Conservation (phyloP, 2,329 filamentous ascomycete genomes). For the Aspergillus proliferans region DNA sequence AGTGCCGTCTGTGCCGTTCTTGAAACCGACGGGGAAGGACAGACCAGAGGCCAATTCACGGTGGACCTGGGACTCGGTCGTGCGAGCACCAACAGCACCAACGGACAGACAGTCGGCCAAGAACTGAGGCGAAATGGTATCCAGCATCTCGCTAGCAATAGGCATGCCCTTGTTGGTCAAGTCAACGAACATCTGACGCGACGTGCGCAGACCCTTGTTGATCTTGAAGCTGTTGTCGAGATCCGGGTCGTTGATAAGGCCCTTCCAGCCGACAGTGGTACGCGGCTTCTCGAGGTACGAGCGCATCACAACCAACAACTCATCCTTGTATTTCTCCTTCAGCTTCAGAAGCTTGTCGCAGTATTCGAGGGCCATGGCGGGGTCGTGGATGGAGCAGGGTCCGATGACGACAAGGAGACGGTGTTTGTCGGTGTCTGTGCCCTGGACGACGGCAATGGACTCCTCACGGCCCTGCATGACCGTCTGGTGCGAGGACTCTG, state of each 20-base stretch:
- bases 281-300: conserved; percentile 98
- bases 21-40: conserved; percentile 97
- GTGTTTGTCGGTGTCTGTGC: conserved; percentile 48
- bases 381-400: conserved; percentile 96
- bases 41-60: conserved; percentile 89
- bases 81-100: conserved; percentile 90
- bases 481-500: conserved; percentile 41
- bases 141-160: conserved; percentile 93
- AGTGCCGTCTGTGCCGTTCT: conserved; percentile 94
- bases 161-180: conserved; percentile 90
- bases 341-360: conserved; percentile 74
- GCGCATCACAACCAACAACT: conserved; percentile 93
- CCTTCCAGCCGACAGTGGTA: conserved; percentile 98
- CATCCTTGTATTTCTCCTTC: conserved; percentile 81
- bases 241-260: conserved; percentile 95
- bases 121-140: conserved; percentile 97
- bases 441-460: conserved; percentile 55
- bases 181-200: conserved; percentile 87
- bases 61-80: conserved; percentile 92
- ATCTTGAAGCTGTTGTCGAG: conserved; percentile 99
- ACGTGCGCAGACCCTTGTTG: conserved; percentile 87
- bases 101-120: conserved; percentile 85
- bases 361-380: conserved; percentile 83
- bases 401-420: conserved; percentile 76
- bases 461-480: conserved; percentile 57